Conservation (phyloP, 108 stramenopile genomes). For the Fistulifera solaris region DNA sequence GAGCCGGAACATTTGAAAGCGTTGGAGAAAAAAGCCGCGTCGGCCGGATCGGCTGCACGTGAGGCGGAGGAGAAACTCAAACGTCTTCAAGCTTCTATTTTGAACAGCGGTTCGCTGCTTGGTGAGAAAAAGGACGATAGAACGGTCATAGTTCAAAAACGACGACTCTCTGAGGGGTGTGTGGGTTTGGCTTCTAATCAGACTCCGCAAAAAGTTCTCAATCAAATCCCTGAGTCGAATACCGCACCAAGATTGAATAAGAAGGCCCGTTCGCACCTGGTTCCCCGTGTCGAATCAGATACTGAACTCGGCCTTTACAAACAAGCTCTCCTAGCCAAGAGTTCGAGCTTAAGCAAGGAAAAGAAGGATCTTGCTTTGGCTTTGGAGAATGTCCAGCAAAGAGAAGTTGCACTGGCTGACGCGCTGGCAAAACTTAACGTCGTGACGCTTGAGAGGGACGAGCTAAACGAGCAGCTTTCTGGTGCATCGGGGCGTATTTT, state of each 20-base stretch:
- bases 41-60: constrained; percentile 48
- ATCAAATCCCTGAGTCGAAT: background rate
- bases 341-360: background rate
- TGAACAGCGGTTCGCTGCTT: constrained; percentile 60
- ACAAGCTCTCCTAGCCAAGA: background rate
- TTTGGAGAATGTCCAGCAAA: background rate
- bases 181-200: background rate
- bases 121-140: background rate
- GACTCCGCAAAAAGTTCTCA: background rate
- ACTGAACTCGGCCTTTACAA: background rate
- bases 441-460: background rate
- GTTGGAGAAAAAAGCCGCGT: constrained; percentile 39
- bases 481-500: too few relatives aligned
- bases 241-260: constrained; percentile 11
- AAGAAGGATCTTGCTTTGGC: background rate
- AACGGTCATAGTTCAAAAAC: constrained; percentile 11
- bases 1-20: constrained; percentile 41
- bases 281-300: background rate
- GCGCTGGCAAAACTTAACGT: background rate
- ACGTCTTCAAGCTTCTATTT: constrained; percentile 61
- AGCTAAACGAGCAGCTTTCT: too few relatives aligned
- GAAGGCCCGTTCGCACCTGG: background rate
- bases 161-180: constrained; percentile 36
- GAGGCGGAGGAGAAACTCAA: constrained; percentile 65
- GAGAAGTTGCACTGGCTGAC: constrained; percentile 3